Evolutionary conservation across 129 eudicot species (phyloP), one percentile per base, ranked within the genome.

Genomic region (Deinandra increscens): DNA sequence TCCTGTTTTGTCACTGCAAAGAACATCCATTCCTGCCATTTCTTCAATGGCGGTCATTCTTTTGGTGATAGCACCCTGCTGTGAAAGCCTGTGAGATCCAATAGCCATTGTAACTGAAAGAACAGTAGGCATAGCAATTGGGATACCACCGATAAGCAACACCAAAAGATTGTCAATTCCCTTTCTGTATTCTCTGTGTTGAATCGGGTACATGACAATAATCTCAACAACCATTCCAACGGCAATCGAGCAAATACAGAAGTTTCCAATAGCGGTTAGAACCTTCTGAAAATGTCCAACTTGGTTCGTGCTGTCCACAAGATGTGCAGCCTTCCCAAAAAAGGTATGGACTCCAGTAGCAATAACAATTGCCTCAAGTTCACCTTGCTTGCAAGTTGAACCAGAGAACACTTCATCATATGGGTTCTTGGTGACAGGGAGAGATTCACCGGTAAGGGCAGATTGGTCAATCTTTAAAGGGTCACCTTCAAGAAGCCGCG

Each of bases 11-110:
- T 90, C 97, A 68, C 97, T 90, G 73, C 97, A 90, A 13, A 90
- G 95, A 45, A 90, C 86, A 78, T 90, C 97, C 97, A 90, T 90
- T 33, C 95, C 97, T 34, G 97, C 95, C 95, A 90, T 90, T 70
- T 90, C 97, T 79, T 90, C 97, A 64, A 90, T 90, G 43, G 97
- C 97, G 3, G 97, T 90, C 97, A 90, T 90, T 69, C 97, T 83
- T 84, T 90, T 90, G 42, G 97, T 90, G 60, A 90, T 90, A 54
- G 95, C 97, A 44, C 97, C 97, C 43, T 90, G 97, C 26, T 90
- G 76, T 7, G 97, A 84, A 59, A 90, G 88, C 20, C 97, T 72
- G 59, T 90, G 95, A 15, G 97, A 90, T 19, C 97, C 97, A 46
- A 90, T 90, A 54, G 97, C 97, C 97, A 90, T 90, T 50, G 95